Conservation (phyloP, 257 asterid genomes). For the Nicotiana sylvestris region DNA sequence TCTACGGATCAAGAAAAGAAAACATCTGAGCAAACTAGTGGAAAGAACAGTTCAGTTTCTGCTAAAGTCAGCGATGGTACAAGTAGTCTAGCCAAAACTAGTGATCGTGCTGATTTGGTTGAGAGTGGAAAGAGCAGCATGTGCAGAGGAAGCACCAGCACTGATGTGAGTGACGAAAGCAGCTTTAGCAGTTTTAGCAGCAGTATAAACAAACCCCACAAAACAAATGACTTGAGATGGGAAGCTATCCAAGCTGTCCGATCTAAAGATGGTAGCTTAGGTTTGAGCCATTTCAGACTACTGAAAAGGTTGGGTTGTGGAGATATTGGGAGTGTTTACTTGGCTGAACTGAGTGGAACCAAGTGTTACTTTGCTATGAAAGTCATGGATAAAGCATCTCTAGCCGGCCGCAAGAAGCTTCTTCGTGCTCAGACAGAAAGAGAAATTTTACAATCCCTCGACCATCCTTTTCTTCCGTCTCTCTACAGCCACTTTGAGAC, state of each 20-base stretch:
- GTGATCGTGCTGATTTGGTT: constrained; percentile 19
- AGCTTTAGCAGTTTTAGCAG: constrained; percentile 31
- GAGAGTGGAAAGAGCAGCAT: constrained; percentile 34
- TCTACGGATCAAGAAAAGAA: constrained; percentile 21
- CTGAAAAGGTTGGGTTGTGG: constrained; percentile 77
- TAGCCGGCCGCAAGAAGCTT: constrained; percentile 77
- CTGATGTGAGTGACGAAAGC: constrained; percentile 40
- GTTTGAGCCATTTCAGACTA: constrained; percentile 69
- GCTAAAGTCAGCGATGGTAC: constrained; percentile 23
- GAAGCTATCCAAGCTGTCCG: constrained; percentile 66
- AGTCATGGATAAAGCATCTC: constrained; percentile 79
- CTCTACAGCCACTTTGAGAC: constrained; percentile 71
- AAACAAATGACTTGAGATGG: constrained; percentile 71
- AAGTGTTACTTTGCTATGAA: constrained; percentile 73
- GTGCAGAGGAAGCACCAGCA: constrained; percentile 32
- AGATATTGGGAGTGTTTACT: constrained; percentile 78
- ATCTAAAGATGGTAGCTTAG: constrained; percentile 52
- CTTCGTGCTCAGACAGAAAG: constrained; percentile 79
- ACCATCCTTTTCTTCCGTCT: constrained; percentile 79
- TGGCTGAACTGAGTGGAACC: constrained; percentile 63
- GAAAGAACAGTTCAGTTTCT: constrained; percentile 27
- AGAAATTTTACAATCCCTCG: constrained; percentile 65
- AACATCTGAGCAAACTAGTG: constrained; percentile 15
- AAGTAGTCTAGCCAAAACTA: constrained; percentile 22
- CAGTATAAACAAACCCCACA: constrained; percentile 59